Base-by-base conservation (phyloP, 1,284 basidiomycete species). In the Bondarzewia mesenterica region DNA sequence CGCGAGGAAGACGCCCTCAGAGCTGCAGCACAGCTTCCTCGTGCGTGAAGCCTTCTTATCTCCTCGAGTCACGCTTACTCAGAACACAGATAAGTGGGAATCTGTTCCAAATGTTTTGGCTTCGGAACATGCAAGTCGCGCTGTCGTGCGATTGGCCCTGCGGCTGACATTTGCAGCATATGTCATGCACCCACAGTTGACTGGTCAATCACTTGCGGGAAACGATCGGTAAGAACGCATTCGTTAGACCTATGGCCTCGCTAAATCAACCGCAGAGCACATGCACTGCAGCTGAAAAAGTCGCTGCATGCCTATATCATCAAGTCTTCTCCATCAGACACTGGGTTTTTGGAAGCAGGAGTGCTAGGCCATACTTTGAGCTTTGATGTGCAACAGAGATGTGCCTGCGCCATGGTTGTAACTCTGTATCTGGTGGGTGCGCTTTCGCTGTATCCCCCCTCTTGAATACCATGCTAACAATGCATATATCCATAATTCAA, bases 21-120 rank as follows among this genome's bases (percentile, higher is more conserved):
- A 37, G 81, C 81, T 39, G 77, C 80, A 2, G 64, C 73, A 16
- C 84, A 87, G 54, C 61, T 89, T 15, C 85, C 86, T 49, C 71
- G 86, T 83, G 60, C 52, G 63, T 57, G 25, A n/a, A n/a, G n/a
- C 29, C 35, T 41, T 32, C 35, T 44, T 25, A 15, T 8, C 40
- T 23, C 4, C 21, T 29, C 32, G 12, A 38, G 6, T 36, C 39
- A 38, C 29, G 20, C 21, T 25, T 42, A 32, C 29, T n/a, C 35
- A 8, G 29, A 14, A 38, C 18, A 7, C 52, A 85, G 85, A 73
- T 38, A 66, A 62, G 10, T 86, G 78, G 80, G 48, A 61, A 18
- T 63, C 63, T 37, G 56, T 85, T 21, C 58, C 70, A 7, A 59
- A 56, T 14, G 59, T 74, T 6, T 62, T 86, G 16, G 62, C 64